Conservation (phyloP, 306 rosid genomes). For the Vigna unguiculata region DNA sequence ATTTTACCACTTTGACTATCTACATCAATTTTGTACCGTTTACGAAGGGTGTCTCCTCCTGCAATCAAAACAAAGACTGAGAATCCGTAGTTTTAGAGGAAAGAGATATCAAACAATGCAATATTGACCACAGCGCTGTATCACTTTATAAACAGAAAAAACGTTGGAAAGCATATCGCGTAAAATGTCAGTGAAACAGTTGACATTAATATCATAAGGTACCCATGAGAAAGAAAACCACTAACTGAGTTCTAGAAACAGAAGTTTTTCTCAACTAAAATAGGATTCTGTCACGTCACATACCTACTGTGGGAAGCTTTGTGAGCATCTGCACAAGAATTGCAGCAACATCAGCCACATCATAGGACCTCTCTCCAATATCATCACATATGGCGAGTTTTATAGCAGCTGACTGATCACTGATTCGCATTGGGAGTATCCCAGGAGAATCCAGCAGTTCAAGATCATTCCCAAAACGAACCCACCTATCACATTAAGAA, state of each 20-base stretch:
- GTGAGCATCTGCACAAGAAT: slow-evolving; percentile 90
- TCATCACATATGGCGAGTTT: slow-evolving; percentile 98
- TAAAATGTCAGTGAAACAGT: background rate
- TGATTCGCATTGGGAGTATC: slow-evolving; percentile 90
- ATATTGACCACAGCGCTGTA: slow-evolving; percentile 11
- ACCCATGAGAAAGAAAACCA: slow-evolving; percentile 17
- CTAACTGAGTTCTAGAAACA: background rate
- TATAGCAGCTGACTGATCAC: slow-evolving; percentile 94
- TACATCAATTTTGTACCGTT: slow-evolving; percentile 76
- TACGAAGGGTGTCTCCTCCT: slow-evolving; percentile 69
- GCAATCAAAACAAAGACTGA: slow-evolving; percentile 34
- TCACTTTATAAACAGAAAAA: slow-evolving; percentile 11
- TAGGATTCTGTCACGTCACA: slow-evolving; percentile 31
- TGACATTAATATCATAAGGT: background rate
- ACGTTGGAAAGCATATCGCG: background rate
- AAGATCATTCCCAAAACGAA: slow-evolving; percentile 91
- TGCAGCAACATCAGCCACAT: slow-evolving; percentile 81
- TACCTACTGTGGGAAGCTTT: slow-evolving; percentile 82
- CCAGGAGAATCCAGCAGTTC: slow-evolving; percentile 96
- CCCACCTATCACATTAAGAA: slow-evolving; percentile 72
- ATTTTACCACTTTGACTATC: slow-evolving; percentile 69
- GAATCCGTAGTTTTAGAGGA: background rate
- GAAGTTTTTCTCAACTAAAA: slow-evolving; percentile 18
- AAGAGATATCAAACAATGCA: slow-evolving; percentile 6
- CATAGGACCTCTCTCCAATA: slow-evolving; percentile 92